These are phyloP conservation scores for Monilinia polystroma DNA, from an alignment of 2,329 filamentous ascomycete species.

Conservation along the genomic window DNA sequence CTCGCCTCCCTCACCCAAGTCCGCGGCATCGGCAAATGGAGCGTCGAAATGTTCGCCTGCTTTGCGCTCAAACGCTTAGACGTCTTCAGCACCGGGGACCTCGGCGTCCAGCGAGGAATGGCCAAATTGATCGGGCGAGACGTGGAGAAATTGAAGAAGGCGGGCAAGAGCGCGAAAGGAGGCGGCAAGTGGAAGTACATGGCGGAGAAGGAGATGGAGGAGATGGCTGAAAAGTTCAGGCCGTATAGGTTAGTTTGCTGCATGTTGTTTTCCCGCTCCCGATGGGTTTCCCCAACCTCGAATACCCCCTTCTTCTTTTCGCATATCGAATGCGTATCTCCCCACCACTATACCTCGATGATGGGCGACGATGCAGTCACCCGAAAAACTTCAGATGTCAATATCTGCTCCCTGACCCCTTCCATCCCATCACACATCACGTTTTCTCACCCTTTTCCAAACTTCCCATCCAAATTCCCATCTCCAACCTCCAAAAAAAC, in stretches of 20 bases:
- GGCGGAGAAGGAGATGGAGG: constrained; percentile 87
- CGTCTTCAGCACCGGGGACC: constrained; percentile 86
- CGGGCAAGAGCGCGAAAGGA: constrained; percentile 53
- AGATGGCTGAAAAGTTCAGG: constrained; percentile 73
- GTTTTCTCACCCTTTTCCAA: not conserved
- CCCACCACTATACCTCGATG: not conserved
- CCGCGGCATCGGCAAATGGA: constrained; percentile 84
- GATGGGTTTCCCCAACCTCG: not conserved
- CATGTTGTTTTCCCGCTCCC: too few species aligned
- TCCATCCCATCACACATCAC: not conserved
- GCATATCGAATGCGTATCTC: not conserved
- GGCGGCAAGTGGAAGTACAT: constrained; percentile 96
- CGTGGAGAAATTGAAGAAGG: constrained; percentile 74
- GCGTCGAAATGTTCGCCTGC: constrained; percentile 96
- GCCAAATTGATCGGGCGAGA: constrained; percentile 82
- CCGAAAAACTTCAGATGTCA: not conserved
- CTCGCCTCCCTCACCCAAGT: constrained; percentile 81
- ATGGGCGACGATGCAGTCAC: too few species aligned
- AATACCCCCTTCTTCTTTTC: not conserved
- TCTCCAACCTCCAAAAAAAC: not conserved
- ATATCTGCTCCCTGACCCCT: not conserved
- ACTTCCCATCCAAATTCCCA: too few species aligned
- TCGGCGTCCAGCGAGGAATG: constrained; percentile 93
- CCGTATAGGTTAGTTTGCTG: constrained; percentile 65
- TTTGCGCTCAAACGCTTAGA: constrained; percentile 94